phyloP scores from a whole-genome alignment of 306 rosid genomes.

The Astragalus glycyphyllos region DNA sequence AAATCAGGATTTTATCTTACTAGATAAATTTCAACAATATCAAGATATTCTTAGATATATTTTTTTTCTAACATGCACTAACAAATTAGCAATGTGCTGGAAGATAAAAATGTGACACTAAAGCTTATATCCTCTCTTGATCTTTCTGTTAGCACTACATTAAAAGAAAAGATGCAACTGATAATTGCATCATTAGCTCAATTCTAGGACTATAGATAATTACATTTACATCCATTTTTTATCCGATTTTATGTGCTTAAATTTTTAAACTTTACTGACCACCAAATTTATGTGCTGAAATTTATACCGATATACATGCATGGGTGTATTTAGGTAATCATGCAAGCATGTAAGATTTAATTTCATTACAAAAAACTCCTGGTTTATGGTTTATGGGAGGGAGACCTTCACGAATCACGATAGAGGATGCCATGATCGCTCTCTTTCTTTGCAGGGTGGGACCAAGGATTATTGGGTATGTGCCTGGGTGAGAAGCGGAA shows the following conservation, averaged over 20 bases:
- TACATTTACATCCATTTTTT: background rate
- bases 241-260: background rate
- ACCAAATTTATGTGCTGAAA: background rate
- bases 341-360: background rate
- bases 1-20: too few relatives aligned
- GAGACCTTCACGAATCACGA: constrained; percentile 19
- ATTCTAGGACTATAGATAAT: background rate
- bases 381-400: constrained; percentile 33
- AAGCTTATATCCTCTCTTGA: too few relatives aligned
- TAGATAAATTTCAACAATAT: too few relatives aligned
- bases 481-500: constrained; percentile 97
- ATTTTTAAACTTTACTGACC: background rate
- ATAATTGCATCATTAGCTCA: background rate
- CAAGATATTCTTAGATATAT: too few relatives aligned
- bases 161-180: constrained; percentile 5
- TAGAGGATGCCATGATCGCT: constrained; percentile 36
- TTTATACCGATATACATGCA: constrained; percentile 1
- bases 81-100: too few relatives aligned
- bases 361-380: constrained; percentile 9
- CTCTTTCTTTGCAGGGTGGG: constrained; percentile 77
- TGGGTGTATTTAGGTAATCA: background rate
- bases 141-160: background rate
- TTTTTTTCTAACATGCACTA: background rate
- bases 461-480: constrained; percentile 94
- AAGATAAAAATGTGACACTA: too few relatives aligned